Percentiles rank a stretch among this genome's conserved stretches.
Evolutionary conservation across 345 rosid species (phyloP).

Genomic region (Populus ilicifolia): DNA sequence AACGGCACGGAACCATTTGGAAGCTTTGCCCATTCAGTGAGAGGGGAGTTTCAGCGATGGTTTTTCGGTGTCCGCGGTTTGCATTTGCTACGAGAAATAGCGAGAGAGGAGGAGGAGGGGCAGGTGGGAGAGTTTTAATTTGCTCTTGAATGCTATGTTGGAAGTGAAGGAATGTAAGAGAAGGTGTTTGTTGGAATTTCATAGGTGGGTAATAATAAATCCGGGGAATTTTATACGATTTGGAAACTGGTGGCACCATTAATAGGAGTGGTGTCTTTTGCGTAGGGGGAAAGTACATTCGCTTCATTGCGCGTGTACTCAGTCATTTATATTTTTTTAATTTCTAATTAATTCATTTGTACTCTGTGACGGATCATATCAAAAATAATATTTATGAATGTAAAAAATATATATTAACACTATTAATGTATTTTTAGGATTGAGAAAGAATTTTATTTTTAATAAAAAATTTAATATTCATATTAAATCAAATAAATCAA

Average conservation of each 20-base stretch:
- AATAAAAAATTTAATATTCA: no score
- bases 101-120: background rate
- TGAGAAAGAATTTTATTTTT: no score
- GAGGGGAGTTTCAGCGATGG: background rate
- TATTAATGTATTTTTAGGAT: no score
- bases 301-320: background rate
- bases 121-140: background rate
- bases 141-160: no score
- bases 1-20: constrained; percentile 66
- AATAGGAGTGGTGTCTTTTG: background rate
- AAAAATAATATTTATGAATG: no score
- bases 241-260: background rate
- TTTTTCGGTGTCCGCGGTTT: background rate
- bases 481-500: no score
- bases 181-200: background rate
- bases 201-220: background rate
- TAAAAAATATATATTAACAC: no score
- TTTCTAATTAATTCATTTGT: no score
- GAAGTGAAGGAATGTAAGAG: background rate
- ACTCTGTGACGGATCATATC: no score
- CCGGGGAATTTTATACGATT: background rate
- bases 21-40: constrained; percentile 68
- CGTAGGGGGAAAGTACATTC: background rate
- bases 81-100: constrained; percentile 10
- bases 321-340: background rate